phyloP scores from a whole-genome alignment of 2,329 filamentous ascomycete species.

The Cladosporium cucumerinum region DNA sequence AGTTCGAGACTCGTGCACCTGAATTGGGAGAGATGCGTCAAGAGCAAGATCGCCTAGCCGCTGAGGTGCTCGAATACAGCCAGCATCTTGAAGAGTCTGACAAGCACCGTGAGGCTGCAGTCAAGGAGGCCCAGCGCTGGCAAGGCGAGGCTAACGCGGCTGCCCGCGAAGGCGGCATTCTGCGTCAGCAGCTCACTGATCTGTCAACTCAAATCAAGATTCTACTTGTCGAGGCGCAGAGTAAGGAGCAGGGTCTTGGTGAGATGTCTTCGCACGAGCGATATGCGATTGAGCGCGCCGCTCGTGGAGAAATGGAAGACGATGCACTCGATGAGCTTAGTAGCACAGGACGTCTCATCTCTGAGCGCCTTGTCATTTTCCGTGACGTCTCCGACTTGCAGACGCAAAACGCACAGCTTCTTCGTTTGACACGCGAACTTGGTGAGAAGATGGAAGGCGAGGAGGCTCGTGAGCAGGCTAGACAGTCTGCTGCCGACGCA shows the following conservation, averaged over 20 bases:
- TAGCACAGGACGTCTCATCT: constrained; percentile 85
- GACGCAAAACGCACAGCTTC: constrained; percentile 78
- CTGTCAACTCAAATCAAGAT: constrained; percentile 87
- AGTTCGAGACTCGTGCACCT: constrained; percentile 80
- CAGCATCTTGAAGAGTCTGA: constrained; percentile 77
- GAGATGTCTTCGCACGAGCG: constrained; percentile 69
- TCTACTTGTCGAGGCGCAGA: constrained; percentile 80
- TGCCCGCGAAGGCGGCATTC: constrained; percentile 67
- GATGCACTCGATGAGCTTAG: constrained; percentile 70
- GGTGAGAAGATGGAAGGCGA: constrained; percentile 89
- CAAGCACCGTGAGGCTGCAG: constrained; percentile 73
- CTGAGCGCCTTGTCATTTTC: constrained; percentile 84
- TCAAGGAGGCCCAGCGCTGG: constrained; percentile 74
- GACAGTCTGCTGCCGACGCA: constrained; percentile 52
- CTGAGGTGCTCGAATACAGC: constrained; percentile 74
- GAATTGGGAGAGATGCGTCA: constrained; percentile 81
- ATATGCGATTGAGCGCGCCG: constrained; percentile 71
- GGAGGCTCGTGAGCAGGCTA: constrained; percentile 65
- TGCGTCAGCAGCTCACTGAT: constrained; percentile 84
- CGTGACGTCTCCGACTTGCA: constrained; percentile 81
- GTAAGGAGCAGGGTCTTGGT: constrained; percentile 73
- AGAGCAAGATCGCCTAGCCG: constrained; percentile 75
- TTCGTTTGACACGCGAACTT: constrained; percentile 78
- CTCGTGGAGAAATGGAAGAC: constrained; percentile 70
- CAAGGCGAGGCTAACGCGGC: constrained; percentile 66